A percentile compares a stretch with the other conserved stretches of the same genome.
Evolutionary conservation across 495 filamentous ascomycete genomes (phyloP).

Genomic region (Aspergillus haitiensis): DNA sequence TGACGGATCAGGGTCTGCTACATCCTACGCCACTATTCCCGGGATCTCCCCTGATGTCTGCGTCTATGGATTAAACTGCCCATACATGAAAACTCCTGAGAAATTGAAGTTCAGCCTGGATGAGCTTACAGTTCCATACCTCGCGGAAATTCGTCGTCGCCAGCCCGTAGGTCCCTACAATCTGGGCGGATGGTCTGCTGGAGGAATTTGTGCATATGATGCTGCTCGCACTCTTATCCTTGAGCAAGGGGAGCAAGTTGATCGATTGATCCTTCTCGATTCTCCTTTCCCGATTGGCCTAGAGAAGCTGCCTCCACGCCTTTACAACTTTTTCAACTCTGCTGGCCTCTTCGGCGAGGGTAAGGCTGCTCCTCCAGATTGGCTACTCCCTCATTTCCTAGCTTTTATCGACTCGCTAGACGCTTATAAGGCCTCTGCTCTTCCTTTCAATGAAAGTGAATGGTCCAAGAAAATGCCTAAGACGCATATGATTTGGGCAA

Average conservation of each 20-base stretch:
- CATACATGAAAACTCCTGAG: conserved; percentile 63
- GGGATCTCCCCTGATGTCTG: conserved; percentile 54
- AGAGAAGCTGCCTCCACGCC: conserved; percentile 71
- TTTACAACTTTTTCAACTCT: conserved; percentile 76
- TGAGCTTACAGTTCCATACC: conserved; percentile 56
- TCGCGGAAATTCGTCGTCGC: conserved; percentile 67
- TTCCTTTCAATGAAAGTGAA: conserved; percentile 42
- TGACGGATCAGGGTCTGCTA: conserved; percentile 36
- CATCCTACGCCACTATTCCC: conserved; percentile 61
- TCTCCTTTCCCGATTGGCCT: conserved; percentile 76
- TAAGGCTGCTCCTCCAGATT: conserved; percentile 63
- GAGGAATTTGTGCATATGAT: conserved; percentile 86
- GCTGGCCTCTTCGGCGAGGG: conserved; percentile 79
- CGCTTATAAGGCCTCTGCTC: conserved; percentile 60
- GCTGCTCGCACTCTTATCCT: conserved; percentile 70
- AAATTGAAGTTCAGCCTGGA: conserved; percentile 57
- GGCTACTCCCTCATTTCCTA: conserved; percentile 83
- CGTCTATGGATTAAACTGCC: conserved; percentile 64
- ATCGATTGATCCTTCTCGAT: conserved; percentile 77
- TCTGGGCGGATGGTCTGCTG: conserved; percentile 78
- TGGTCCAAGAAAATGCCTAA: conserved; percentile 53
- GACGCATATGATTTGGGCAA: conserved; percentile 73
- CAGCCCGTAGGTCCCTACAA: conserved; percentile 71
- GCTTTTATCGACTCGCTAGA: conserved; percentile 73
- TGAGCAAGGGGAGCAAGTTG: conserved; percentile 65